Evolutionary conservation across 768 basidiomycete genomes (phyloP), one percentile per base, ranked within the genome.

Genomic region (Mycena floridula): DNA sequence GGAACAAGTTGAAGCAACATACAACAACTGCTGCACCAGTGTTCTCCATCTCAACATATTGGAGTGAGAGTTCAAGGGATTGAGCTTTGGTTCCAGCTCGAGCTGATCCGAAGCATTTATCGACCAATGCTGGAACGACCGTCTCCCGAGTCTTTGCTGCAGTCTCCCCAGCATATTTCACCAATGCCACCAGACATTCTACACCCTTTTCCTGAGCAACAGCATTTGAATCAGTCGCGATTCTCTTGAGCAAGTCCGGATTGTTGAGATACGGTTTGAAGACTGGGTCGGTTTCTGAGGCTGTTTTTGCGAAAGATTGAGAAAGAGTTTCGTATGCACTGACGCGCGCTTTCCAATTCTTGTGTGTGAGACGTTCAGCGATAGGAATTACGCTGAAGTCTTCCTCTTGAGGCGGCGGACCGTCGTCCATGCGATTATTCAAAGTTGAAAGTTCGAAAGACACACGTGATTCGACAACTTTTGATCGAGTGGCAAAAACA

Each of bases 311-410:
- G 62, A 96, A 96, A 46, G 78, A 82, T 65, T 87, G 85, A 69
- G 85, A 79, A 51, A 98, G 79, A 18, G 85, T 66, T 59, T 90
- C 88, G 63, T 98, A 99, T 50, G 80, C 96, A 62, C 81, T 91
- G 56, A 95, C 80, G 54, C 96, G 84, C 46, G 96, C 96, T 67
- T 98, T 98, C 96, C 96, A 99, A 62, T 95, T 95, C 76, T 97
- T 98, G 73, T 97, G 91, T 5, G 79, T 68, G 45, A 95, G 82
- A 37, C 94, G 65, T 52, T 95, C 91, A 11, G 77, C 64, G 38
- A 96, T 75, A 18, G 89, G 69, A 41, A 97, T 74, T 23, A 73
- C 58, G 36, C 82, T 82, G 62, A 94, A 97, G 66, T 98, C 93
- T 69, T 96, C 93, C 70, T 96, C 93, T 56, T 77, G 85, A 41